These are phyloP conservation scores for Dendrobium huoshanense DNA, from an alignment of 106 monocot species.

Conservation along the genomic window DNA sequence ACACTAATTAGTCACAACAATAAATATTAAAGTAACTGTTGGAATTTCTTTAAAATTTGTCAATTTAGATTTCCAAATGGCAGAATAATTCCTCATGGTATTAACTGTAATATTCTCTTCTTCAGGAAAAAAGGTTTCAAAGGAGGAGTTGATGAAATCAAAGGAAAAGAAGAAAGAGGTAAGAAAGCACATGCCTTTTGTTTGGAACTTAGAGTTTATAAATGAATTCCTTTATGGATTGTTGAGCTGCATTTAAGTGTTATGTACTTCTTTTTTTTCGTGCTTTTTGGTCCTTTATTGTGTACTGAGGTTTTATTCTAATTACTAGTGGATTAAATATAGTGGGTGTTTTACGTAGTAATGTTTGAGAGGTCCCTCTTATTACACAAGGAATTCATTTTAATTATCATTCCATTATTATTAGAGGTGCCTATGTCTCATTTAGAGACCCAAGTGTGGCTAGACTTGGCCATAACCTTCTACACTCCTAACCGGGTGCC, in stretches of 20 bases:
- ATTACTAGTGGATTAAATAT: not conserved
- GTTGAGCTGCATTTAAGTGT: not conserved
- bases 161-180: slow-evolving; percentile 46
- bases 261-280: not conserved
- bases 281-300: not conserved
- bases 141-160: slow-evolving; percentile 48
- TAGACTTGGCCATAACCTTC: not conserved
- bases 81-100: not conserved
- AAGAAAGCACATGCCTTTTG: not conserved
- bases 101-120: not conserved
- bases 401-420: not conserved
- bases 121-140: slow-evolving; percentile 49
- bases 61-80: not conserved
- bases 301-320: not conserved
- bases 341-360: not conserved
- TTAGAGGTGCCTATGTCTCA: not conserved
- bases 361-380: not conserved
- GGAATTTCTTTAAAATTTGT: slow-evolving; percentile 10
- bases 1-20: not conserved
- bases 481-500: not conserved
- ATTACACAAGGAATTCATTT: not conserved
- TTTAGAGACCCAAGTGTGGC: not conserved
- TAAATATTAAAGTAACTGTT: not conserved
- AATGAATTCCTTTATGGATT: not conserved
- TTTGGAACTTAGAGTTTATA: not conserved